A percentile compares a stretch with the other conserved stretches of the same genome.
Evolutionary conservation across 2,329 filamentous ascomycete genomes (phyloP).

Genomic region (Trichophyton mentagrophytes): DNA sequence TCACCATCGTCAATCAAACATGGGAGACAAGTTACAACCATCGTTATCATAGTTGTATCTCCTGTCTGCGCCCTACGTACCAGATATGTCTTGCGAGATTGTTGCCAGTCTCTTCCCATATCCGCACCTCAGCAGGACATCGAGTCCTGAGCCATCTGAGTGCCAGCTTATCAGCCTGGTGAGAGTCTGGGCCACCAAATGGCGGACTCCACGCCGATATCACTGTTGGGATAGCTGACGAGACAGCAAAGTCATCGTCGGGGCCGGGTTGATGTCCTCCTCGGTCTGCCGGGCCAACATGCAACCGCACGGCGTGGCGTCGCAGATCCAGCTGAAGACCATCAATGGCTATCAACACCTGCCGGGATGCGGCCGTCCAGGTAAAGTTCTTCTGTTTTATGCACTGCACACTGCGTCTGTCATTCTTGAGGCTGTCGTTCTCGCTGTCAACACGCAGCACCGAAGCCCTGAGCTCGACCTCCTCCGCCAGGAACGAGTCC

Average conservation of each 20-base stretch:
- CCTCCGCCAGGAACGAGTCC: slow-evolving; percentile 46
- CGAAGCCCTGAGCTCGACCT: slow-evolving; percentile 31
- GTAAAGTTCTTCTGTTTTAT: slow-evolving; percentile 25
- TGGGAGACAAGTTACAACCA: neutral
- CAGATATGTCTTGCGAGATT: slow-evolving; percentile 61
- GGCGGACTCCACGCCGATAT: slow-evolving; percentile 46
- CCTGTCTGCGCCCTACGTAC: slow-evolving; percentile 29
- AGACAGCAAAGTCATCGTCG: slow-evolving; percentile 20
- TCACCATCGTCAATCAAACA: too few species aligned
- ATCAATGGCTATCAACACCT: slow-evolving; percentile 32
- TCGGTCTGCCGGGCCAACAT: slow-evolving; percentile 9
- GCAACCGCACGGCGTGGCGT: slow-evolving; percentile 3
- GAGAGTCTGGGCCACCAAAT: slow-evolving; percentile 29
- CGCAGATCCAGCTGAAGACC: slow-evolving; percentile 4
- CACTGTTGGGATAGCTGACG: slow-evolving; percentile 30
- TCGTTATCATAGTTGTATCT: neutral
- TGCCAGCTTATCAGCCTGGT: slow-evolving; percentile 40
- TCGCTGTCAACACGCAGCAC: neutral
- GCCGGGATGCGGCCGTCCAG: slow-evolving; percentile 35
- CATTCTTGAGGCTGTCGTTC: neutral
- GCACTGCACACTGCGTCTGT: neutral
- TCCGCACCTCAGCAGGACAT: slow-evolving; percentile 30
- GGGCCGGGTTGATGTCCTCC: slow-evolving; percentile 8
- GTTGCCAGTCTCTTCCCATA: slow-evolving; percentile 60
- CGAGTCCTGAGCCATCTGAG: slow-evolving; percentile 41